These are phyloP conservation scores for Botrytis deweyae DNA, from an alignment of 2,329 filamentous ascomycete genomes.

Conservation along the genomic window DNA sequence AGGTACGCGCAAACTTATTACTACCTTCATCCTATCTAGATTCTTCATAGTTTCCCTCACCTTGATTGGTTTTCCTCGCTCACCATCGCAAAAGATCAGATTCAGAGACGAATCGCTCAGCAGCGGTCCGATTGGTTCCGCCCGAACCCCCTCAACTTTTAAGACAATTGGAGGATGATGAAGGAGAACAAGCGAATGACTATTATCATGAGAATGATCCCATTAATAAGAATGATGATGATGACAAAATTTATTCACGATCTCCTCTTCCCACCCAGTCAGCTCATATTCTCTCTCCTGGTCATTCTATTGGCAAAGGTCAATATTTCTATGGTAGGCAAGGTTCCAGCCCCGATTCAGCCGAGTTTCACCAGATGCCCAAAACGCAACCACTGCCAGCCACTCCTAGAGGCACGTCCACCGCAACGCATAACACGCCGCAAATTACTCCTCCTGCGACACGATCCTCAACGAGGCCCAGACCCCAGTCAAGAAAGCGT, in stretches of 20 bases:
- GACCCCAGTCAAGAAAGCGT: slow-evolving; percentile 33
- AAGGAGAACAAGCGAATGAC: slow-evolving; percentile 1
- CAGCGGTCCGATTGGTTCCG: slow-evolving; percentile 29
- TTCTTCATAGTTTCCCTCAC: slow-evolving; percentile 6
- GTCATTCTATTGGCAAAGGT: slow-evolving; percentile 23
- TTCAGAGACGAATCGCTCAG: slow-evolving; percentile 31
- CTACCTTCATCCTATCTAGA: not conserved
- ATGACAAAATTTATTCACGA: slow-evolving; percentile 37
- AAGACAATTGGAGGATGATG: slow-evolving; percentile 19
- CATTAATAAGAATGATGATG: slow-evolving; percentile 25
- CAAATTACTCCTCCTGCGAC: slow-evolving; percentile 33
- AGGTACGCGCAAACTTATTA: slow-evolving; percentile 20
- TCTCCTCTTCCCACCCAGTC: slow-evolving; percentile 39
- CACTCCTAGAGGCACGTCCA: slow-evolving; percentile 30
- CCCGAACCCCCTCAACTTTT: slow-evolving; percentile 28
- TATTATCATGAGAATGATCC: slow-evolving; percentile 6
- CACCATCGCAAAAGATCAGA: slow-evolving; percentile 29
- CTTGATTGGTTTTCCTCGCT: slow-evolving; percentile 15
- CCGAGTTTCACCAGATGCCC: slow-evolving; percentile 34
- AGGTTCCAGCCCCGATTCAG: slow-evolving; percentile 30
- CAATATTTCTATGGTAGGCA: slow-evolving; percentile 21
- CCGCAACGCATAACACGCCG: slow-evolving; percentile 32
- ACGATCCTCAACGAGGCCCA: slow-evolving; percentile 34
- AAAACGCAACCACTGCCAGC: slow-evolving; percentile 28
- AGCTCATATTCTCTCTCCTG: slow-evolving; percentile 36